phyloP scores from a whole-genome alignment of 1,139 yeast genomes.

The Suhomyces taliae region DNA sequence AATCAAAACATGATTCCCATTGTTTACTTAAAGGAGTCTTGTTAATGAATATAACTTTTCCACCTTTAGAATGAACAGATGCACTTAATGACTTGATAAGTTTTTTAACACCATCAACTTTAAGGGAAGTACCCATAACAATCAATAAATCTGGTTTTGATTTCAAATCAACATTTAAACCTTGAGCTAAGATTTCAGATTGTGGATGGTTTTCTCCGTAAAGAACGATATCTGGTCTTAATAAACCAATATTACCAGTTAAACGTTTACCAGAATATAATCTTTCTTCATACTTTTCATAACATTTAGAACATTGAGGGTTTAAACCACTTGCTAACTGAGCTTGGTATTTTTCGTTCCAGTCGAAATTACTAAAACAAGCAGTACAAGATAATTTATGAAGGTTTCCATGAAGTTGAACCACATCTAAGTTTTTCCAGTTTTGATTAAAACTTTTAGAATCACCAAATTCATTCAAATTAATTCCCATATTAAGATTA shows the following conservation, averaged over 20 bases:
- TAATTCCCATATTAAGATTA: conserved; percentile 47
- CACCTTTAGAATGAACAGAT: conserved; percentile 59
- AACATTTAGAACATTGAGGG: conserved; percentile 66
- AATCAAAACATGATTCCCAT: conserved; percentile 66
- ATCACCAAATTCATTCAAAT: conserved; percentile 30
- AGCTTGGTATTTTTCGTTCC: conserved; percentile 56
- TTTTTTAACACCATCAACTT: conserved; percentile 70
- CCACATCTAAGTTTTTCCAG: conserved; percentile 72
- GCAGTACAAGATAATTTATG: conserved; percentile 71
- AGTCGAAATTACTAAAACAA: conserved; percentile 59
- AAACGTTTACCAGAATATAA: conserved; percentile 60
- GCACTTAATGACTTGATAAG: conserved; percentile 61
- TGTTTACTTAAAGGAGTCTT: conserved; percentile 47
- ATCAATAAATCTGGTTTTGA: conserved; percentile 63
- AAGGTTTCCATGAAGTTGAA: conserved; percentile 89
- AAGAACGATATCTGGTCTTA: conserved; percentile 73
- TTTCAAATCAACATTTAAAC: conserved; percentile 54
- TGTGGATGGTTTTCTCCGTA: conserved; percentile 82
- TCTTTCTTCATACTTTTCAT: conserved; percentile 51
- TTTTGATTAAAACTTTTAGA: conserved; percentile 32
- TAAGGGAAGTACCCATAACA: conserved; percentile 75
- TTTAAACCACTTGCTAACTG: conserved; percentile 52
- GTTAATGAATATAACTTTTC: conserved; percentile 65
- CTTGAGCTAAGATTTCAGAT: conserved; percentile 62
- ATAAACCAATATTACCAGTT: conserved; percentile 57